phyloP scores from a whole-genome alignment of 495 filamentous ascomycete species.

The Cudoniella acicularis region DNA sequence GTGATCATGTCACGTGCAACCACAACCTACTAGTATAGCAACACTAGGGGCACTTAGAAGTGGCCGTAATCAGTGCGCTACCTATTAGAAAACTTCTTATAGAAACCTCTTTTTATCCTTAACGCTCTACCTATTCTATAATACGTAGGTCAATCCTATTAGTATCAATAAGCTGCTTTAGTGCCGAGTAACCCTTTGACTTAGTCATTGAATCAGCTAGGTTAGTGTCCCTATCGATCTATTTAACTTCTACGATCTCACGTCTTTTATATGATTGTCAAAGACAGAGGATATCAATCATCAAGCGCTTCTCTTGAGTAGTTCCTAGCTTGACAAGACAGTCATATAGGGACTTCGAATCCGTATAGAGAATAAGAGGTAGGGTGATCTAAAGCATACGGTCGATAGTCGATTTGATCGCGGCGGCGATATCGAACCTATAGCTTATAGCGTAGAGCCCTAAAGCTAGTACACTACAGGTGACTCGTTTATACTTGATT shows the following conservation, averaged over 20 bases:
- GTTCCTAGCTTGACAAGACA: constrained; percentile 6
- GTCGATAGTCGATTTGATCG: constrained; percentile 3
- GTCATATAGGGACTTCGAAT: constrained; percentile 4
- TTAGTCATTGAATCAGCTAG: not conserved
- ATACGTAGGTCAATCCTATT: too few relatives aligned
- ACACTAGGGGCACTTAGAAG: too few relatives aligned
- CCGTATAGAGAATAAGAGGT: not conserved
- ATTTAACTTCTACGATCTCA: not conserved
- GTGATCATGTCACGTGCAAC: too few relatives aligned
- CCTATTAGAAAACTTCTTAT: too few relatives aligned
- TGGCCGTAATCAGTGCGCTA: too few relatives aligned
- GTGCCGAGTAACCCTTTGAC: too few relatives aligned
- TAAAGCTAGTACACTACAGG: too few relatives aligned
- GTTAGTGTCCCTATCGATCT: not conserved
- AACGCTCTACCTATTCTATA: too few relatives aligned
- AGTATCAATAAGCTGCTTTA: too few relatives aligned
- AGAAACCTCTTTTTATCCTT: too few relatives aligned
- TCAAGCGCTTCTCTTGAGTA: constrained; percentile 1
- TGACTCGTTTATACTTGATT: too few relatives aligned
- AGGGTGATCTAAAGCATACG: not conserved
- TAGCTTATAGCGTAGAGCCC: constrained; percentile 15
- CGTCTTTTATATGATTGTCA: not conserved
- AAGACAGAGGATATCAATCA: not conserved
- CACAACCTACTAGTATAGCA: too few relatives aligned
- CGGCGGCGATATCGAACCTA: constrained; percentile 7